Conservation (phyloP, 225 moss, liverwort and hornwort genomes). For the Lunularia cruciata region DNA sequence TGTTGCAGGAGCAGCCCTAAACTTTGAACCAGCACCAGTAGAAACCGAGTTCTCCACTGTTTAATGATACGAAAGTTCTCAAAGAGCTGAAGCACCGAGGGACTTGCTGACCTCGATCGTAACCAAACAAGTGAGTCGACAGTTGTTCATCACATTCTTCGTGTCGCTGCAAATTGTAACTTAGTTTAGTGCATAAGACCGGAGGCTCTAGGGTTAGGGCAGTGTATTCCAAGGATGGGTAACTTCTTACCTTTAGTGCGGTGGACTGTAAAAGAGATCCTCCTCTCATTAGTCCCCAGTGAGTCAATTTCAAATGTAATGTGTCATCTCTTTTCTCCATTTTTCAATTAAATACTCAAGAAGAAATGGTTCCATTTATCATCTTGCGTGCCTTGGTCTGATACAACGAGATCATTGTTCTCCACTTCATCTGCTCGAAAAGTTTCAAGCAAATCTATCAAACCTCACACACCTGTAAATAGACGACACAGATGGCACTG, state of each 20-base stretch:
- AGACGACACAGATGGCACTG: too few species aligned
- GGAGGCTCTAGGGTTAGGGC: neutral
- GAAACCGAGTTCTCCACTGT: conserved; percentile 22
- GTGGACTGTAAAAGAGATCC: conserved; percentile 1
- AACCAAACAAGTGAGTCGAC: conserved; percentile 2
- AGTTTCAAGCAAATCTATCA: too few species aligned
- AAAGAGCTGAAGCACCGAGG: neutral
- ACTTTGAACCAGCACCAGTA: conserved; percentile 19
- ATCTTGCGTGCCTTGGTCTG: too few species aligned
- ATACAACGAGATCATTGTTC: too few species aligned
- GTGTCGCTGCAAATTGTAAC: conserved; percentile 8
- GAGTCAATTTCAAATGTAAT: conserved; percentile 1
- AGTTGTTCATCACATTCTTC: neutral
- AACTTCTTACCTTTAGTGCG: neutral
- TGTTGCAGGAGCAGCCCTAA: conserved; percentile 12
- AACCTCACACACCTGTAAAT: too few species aligned
- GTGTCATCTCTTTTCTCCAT: neutral
- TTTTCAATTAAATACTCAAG: too few species aligned
- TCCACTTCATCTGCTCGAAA: too few species aligned
- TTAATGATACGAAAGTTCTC: conserved; percentile 6
- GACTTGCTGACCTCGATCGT: neutral
- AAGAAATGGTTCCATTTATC: too few species aligned
- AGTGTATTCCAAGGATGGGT: neutral
- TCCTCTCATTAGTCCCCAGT: conserved; percentile 6
- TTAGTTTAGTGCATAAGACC: neutral